Evolutionary conservation across 768 basidiomycete genomes (phyloP).

Genomic region (Scleroderma bovista): DNA sequence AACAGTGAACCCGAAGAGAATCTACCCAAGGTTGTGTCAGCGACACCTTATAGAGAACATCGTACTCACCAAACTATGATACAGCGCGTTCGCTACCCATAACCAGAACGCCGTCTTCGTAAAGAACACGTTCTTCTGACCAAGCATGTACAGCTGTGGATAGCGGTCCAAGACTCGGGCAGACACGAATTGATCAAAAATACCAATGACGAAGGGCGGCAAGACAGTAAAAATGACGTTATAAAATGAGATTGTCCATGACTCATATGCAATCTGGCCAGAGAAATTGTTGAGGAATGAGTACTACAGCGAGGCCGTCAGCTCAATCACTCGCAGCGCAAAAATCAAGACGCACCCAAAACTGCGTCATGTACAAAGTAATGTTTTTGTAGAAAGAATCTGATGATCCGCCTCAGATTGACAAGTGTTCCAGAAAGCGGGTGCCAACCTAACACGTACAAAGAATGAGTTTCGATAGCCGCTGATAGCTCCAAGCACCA

Average conservation of each 20-base stretch:
- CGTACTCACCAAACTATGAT: conserved; percentile 74
- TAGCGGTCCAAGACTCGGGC: conserved; percentile 95
- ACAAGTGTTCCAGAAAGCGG: conserved; percentile 2
- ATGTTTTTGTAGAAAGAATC: conserved; percentile 99
- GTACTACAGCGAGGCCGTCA: conserved; percentile 49
- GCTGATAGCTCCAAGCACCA: conserved; percentile 97
- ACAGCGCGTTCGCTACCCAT: conserved; percentile 85
- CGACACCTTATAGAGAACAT: background rate
- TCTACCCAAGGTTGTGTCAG: conserved; percentile 36
- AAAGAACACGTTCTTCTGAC: conserved; percentile 93
- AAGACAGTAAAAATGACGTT: conserved; percentile 95
- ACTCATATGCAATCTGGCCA: conserved; percentile 96
- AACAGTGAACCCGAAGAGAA: conserved; percentile 83
- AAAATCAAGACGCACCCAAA: conserved; percentile 66
- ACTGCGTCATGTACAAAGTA: conserved; percentile 95
- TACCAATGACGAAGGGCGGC: conserved; percentile 93
- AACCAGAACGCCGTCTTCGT: conserved; percentile 88
- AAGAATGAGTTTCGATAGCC: conserved; percentile 90
- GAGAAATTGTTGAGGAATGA: conserved; percentile 99
- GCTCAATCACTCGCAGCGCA: background rate
- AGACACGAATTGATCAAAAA: conserved; percentile 98
- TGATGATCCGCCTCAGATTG: conserved; percentile 24
- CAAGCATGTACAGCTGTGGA: conserved; percentile 91
- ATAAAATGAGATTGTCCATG: conserved; percentile 97
- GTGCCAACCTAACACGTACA: conserved; percentile 49